Base-by-base conservation (phyloP, 176 grass and related monocot genomes). In the Saccharum officinarum region DNA sequence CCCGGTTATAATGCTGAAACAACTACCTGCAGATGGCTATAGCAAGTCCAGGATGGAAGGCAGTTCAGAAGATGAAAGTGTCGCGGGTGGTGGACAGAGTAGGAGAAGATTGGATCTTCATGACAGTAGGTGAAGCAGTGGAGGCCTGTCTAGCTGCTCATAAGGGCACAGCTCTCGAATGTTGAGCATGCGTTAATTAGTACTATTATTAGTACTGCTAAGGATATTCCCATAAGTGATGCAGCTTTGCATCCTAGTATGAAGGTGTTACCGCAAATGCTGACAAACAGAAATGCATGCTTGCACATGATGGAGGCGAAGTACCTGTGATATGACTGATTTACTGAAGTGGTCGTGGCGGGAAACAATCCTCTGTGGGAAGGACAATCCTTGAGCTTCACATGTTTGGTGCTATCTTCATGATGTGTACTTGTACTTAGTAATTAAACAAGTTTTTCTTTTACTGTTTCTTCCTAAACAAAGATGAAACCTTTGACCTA, bases 21-120 rank as follows among this genome's bases (percentile, higher is more conserved):
- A 79, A 73, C 11, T 47, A 2, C 44, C 22, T 76, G 76, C 85
- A 99, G 97, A 80, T 99, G 69, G 91, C 89, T 2, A 71, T 99
- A 20, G 54, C 88, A 15, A 86, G 94, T 63, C 97, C 97, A 49
- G 85, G 88, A 80, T 99, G 93, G 93, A 87, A 91, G 41, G 90
- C 86, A 26, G 79, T 99, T 80, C 93, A 99, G 78, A 99, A 99
- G 85, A 96, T 99, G 97, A 99, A 96, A 84, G 15, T 92, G 86
- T 78, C 89, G 4, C 54, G 54, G 25, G 65, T 99, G 45, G 78
- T 92, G n/a, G 92, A 83, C 30, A 82, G 60, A 64, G 47, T 99
- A 75, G 97, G 93, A 84, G 82, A 76, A 37, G 86, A 88, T 1
- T 94, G 89, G 93, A 88, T 96, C 33, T 99, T 99, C 86, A 78